phyloP scores from a whole-genome alignment of 2,329 filamentous ascomycete genomes.

The Penicillium sp. region DNA sequence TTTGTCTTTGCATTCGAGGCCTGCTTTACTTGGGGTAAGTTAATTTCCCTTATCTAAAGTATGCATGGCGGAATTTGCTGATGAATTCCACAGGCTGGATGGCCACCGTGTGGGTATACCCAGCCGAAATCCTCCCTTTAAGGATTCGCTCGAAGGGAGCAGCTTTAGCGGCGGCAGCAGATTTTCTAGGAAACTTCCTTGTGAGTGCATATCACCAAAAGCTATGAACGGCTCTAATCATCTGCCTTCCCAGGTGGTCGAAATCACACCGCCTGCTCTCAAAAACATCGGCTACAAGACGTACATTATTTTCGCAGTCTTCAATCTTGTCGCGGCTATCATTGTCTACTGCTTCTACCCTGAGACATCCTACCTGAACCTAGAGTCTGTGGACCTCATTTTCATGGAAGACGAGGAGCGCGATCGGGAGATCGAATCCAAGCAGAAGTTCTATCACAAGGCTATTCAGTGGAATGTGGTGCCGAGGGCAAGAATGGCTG shows the following conservation, averaged over 20 bases:
- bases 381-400: slow-evolving; percentile 41
- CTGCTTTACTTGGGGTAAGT: slow-evolving; percentile 17
- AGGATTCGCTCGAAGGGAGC: slow-evolving; percentile 27
- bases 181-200: slow-evolving; percentile 29
- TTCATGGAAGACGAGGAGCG: slow-evolving; percentile 21
- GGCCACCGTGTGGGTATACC: slow-evolving; percentile 21
- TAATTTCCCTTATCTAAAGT: not conserved
- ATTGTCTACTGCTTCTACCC: slow-evolving; percentile 34
- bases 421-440: slow-evolving; percentile 10
- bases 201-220: slow-evolving; percentile 1
- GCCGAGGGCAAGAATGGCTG: slow-evolving; percentile 9
- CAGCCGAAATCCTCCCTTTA: slow-evolving; percentile 20
- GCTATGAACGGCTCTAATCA: not conserved
- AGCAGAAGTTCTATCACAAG: slow-evolving; percentile 9
- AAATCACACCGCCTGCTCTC: slow-evolving; percentile 58
- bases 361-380: slow-evolving; percentile 35
- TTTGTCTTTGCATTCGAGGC: slow-evolving; percentile 25
- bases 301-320: slow-evolving; percentile 62
- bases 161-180: slow-evolving; percentile 29
- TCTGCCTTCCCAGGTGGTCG: slow-evolving; percentile 43
- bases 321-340: slow-evolving; percentile 44
- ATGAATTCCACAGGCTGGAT: slow-evolving; percentile 16
- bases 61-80: not conserved
- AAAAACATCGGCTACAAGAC: slow-evolving; percentile 55
- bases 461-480: slow-evolving; percentile 11